Percentiles rank a stretch among this genome's conserved stretches.
phyloP scores from a whole-genome alignment of 768 basidiomycete genomes.

The Auriscalpium vulgare region DNA sequence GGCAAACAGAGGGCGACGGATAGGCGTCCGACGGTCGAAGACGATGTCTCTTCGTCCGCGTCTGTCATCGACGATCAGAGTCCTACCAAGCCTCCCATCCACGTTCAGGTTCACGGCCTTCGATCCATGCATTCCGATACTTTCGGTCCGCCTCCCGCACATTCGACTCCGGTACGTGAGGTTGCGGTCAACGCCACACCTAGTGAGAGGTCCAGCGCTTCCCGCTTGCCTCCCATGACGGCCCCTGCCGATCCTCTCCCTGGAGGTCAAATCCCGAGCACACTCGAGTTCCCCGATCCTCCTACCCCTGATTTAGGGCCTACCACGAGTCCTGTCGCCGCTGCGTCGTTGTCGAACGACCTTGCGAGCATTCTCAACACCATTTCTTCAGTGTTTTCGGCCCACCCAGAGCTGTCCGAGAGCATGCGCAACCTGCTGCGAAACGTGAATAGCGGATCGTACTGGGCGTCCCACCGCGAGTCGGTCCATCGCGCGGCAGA shows the following conservation, averaged over 20 bases:
- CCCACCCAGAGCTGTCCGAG: constrained; percentile 68
- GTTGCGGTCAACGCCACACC: constrained; percentile 3
- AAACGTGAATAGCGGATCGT: constrained; percentile 56
- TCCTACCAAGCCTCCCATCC: constrained; percentile 52
- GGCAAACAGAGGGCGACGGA: constrained; percentile 25
- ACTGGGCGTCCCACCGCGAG: constrained; percentile 61
- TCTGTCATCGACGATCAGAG: constrained; percentile 33
- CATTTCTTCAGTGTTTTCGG: constrained; percentile 44
- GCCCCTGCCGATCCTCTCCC: neutral
- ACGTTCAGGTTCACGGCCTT: constrained; percentile 35
- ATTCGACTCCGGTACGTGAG: constrained; percentile 10
- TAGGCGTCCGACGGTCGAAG: constrained; percentile 20
- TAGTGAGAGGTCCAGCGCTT: neutral
- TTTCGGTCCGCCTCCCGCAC: constrained; percentile 8
- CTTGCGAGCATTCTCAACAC: constrained; percentile 52
- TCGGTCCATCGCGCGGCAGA: constrained; percentile 51
- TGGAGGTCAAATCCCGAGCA: too few relatives aligned
- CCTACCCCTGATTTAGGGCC: constrained; percentile 41
- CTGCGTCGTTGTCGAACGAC: constrained; percentile 53
- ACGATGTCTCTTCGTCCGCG: constrained; percentile 32
- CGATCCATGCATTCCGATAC: constrained; percentile 12
- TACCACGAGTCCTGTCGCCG: constrained; percentile 11
- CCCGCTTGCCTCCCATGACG: neutral
- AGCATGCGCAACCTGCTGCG: constrained; percentile 54
- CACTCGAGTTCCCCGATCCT: constrained; percentile 31